These are phyloP conservation scores for Vigna unguiculata DNA, from an alignment of 306 rosid genomes.

Conservation along the genomic window DNA sequence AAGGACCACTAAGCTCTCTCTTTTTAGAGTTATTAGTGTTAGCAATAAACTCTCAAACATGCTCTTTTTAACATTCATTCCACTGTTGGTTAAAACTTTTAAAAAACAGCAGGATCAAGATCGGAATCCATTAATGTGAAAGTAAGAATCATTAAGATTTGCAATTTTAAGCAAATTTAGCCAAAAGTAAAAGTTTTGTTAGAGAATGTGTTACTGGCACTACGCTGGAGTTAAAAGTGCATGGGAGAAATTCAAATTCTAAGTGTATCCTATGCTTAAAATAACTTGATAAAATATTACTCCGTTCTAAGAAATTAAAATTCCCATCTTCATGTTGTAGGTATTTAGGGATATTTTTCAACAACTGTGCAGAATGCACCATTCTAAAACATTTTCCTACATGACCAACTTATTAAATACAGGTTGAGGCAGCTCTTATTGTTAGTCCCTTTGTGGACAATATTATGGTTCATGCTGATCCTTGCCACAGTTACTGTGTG, in stretches of 20 bases:
- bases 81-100: too few relatives aligned
- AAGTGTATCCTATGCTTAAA: background rate
- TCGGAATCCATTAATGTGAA: too few relatives aligned
- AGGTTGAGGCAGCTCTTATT: conserved; percentile 86
- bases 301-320: background rate
- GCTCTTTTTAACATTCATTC: too few relatives aligned
- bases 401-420: conserved; percentile 46
- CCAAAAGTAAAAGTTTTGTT: too few relatives aligned
- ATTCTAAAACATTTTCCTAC: conserved; percentile 2
- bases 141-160: too few relatives aligned
- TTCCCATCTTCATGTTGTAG: background rate
- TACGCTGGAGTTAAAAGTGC: background rate
- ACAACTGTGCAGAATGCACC: conserved; percentile 10
- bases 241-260: background rate
- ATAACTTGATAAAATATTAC: background rate
- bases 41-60: too few relatives aligned
- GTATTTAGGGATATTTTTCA: background rate
- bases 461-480: conserved; percentile 85
- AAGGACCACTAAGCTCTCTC: background rate
- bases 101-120: too few relatives aligned
- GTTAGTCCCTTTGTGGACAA: conserved; percentile 77
- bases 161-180: too few relatives aligned
- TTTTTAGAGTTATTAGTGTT: background rate
- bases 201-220: too few relatives aligned
- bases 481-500: conserved; percentile 79